These are phyloP conservation scores for Hymenoscyphus scutula DNA, from an alignment of 2,329 filamentous ascomycete species.

Conservation along the genomic window DNA sequence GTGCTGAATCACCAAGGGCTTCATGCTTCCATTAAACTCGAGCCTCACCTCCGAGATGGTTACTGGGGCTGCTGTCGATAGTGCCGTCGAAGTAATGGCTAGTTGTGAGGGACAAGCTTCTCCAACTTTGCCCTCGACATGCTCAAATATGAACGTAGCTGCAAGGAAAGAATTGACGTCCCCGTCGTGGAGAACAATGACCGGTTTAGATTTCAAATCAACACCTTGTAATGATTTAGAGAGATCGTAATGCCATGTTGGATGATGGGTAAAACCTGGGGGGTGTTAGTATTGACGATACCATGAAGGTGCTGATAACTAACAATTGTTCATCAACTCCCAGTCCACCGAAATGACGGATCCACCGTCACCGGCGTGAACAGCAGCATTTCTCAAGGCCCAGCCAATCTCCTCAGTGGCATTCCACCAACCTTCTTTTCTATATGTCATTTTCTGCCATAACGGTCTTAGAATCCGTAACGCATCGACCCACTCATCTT, in stretches of 20 bases:
- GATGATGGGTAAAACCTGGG: slow-evolving; percentile 52
- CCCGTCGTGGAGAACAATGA: slow-evolving; percentile 50
- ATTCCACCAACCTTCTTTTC: slow-evolving; percentile 58
- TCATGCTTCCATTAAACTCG: slow-evolving; percentile 57
- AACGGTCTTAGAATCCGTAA: slow-evolving; percentile 54
- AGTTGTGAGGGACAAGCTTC: slow-evolving; percentile 59
- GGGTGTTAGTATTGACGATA: slow-evolving; percentile 23
- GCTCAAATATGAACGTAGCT: slow-evolving; percentile 56
- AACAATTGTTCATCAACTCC: slow-evolving; percentile 60
- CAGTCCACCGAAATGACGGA: slow-evolving; percentile 62
- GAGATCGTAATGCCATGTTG: slow-evolving; percentile 62
- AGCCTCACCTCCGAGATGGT: slow-evolving; percentile 51
- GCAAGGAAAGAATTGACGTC: slow-evolving; percentile 53
- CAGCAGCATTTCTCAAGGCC: slow-evolving; percentile 57
- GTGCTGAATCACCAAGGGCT: slow-evolving; percentile 49
- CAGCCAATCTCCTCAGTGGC: slow-evolving; percentile 60
- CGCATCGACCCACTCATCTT: slow-evolving; percentile 52
- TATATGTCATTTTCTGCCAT: slow-evolving; percentile 56
- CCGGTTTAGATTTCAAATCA: slow-evolving; percentile 44
- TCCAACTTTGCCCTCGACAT: slow-evolving; percentile 59
- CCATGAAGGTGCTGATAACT: slow-evolving; percentile 27
- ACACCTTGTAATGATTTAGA: slow-evolving; percentile 54
- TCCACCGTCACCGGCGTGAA: slow-evolving; percentile 50
- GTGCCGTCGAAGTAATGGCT: slow-evolving; percentile 54
- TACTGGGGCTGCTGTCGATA: slow-evolving; percentile 51